Evolutionary conservation across 768 basidiomycete species (phyloP).

Genomic region (Gymnopilus junonius): DNA sequence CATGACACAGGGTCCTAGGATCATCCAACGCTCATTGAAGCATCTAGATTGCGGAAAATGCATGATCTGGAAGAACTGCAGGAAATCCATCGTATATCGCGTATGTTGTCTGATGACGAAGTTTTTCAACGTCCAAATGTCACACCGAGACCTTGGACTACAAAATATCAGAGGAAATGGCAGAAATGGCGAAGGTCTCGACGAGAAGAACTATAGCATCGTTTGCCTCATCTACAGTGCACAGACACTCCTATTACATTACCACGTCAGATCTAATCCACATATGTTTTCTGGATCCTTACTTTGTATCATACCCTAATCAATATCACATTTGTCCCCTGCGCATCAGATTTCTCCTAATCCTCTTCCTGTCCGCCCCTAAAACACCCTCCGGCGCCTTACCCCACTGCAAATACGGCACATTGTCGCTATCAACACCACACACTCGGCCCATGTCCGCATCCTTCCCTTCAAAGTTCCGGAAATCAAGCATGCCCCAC

Average conservation of each 20-base stretch:
- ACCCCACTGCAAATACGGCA: conserved; percentile 82
- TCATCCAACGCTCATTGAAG: conserved; percentile 17
- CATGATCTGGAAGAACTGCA: conserved; percentile 14
- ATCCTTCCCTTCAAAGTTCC: conserved; percentile 27
- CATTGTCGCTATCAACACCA: conserved; percentile 58
- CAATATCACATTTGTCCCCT: conserved; percentile 68
- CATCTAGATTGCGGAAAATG: conserved; percentile 9
- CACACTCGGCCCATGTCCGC: conserved; percentile 36
- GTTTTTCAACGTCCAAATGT: conserved; percentile 3
- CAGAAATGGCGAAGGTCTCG: conserved; percentile 8
- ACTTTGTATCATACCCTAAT: not conserved
- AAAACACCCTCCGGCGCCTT: conserved; percentile 59
- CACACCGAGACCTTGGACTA: not conserved
- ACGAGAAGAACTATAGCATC: not conserved
- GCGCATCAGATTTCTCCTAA: conserved; percentile 88
- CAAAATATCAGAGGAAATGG: conserved; percentile 21
- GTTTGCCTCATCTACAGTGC: not conserved
- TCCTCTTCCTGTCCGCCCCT: conserved; percentile 72
- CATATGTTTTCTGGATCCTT: not conserved
- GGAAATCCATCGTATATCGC: conserved; percentile 18
- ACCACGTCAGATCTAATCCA: not conserved
- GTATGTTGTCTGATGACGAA: conserved; percentile 16
- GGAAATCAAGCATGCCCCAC: conserved; percentile 85
- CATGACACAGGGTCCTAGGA: not conserved
- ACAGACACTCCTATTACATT: not conserved